Conservation (phyloP, 2,329 filamentous ascomycete genomes). For the Fusarium scirpi region DNA sequence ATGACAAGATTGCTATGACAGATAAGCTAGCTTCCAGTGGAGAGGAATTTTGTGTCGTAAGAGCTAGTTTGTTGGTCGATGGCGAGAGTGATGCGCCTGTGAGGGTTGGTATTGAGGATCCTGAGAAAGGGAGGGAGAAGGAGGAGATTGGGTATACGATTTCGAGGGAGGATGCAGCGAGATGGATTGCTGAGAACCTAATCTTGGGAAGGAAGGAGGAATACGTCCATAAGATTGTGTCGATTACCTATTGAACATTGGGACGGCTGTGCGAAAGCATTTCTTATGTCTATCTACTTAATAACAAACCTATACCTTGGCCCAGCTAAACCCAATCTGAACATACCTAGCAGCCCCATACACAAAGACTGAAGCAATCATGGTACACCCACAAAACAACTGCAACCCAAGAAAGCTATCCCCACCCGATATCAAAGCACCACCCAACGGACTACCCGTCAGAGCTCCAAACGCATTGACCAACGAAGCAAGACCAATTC, state of each 20-base stretch:
- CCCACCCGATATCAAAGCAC: background rate
- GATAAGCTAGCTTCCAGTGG: slow-evolving; percentile 41
- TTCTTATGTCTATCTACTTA: too few species aligned
- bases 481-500: background rate
- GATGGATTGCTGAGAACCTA: slow-evolving; percentile 59
- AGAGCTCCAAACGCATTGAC: background rate
- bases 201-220: slow-evolving; percentile 42
- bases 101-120: slow-evolving; percentile 57
- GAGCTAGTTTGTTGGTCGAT: slow-evolving; percentile 54
- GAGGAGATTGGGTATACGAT: slow-evolving; percentile 61
- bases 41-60: slow-evolving; percentile 54
- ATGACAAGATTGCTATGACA: slow-evolving; percentile 64
- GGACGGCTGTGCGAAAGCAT: too few species aligned
- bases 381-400: background rate
- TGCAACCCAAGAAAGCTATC: background rate
- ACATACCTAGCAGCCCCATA: background rate
- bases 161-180: slow-evolving; percentile 60
- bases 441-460: background rate
- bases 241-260: slow-evolving; percentile 48
- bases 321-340: fast-evolving
- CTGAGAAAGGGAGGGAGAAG: slow-evolving; percentile 48
- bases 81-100: slow-evolving; percentile 47
- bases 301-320: background rate
- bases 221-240: slow-evolving; percentile 54
- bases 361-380: background rate